These are phyloP conservation scores for Rhizophagus clarus DNA, from an alignment of 192 early-diverging fungal genomes.

Conservation along the genomic window DNA sequence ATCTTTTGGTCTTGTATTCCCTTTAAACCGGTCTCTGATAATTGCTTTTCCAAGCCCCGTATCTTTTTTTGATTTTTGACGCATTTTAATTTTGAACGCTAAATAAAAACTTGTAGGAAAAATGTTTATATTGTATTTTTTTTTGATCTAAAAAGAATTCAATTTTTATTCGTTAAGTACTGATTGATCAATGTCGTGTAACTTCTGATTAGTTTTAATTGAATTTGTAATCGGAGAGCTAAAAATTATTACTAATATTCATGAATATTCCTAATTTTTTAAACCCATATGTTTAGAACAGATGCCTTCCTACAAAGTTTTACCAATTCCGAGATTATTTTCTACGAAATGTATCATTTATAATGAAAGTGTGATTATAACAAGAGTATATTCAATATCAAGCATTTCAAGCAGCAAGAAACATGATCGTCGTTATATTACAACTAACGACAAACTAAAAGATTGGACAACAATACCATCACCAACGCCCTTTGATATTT, in stretches of 20 bases:
- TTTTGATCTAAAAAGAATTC: no score
- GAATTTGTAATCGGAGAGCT: no score
- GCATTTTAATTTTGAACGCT: not conserved
- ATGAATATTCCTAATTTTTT: no score
- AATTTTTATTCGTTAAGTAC: no score
- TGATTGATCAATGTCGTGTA: not conserved
- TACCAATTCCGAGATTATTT: no score
- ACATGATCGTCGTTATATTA: not conserved
- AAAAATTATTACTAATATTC: no score
- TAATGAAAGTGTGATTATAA: not conserved
- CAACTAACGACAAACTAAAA: not conserved
- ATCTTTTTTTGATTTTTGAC: conserved; percentile 40
- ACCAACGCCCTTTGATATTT: conserved; percentile 36
- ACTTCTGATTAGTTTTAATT: not conserved
- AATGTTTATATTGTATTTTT: not conserved
- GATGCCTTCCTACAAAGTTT: no score
- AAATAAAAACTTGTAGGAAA: no score
- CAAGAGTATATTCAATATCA: not conserved
- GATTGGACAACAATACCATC: not conserved
- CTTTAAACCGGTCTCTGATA: conserved; percentile 52
- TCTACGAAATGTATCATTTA: no score
- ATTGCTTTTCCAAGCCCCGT: conserved; percentile 51
- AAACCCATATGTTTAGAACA: no score
- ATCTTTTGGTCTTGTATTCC: conserved; percentile 43
- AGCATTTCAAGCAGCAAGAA: not conserved